A percentile compares a stretch with the other conserved stretches of the same genome.
Evolutionary conservation across 78 protist species (phyloP).

Genomic region (Tieghemostelium lacteum): DNA sequence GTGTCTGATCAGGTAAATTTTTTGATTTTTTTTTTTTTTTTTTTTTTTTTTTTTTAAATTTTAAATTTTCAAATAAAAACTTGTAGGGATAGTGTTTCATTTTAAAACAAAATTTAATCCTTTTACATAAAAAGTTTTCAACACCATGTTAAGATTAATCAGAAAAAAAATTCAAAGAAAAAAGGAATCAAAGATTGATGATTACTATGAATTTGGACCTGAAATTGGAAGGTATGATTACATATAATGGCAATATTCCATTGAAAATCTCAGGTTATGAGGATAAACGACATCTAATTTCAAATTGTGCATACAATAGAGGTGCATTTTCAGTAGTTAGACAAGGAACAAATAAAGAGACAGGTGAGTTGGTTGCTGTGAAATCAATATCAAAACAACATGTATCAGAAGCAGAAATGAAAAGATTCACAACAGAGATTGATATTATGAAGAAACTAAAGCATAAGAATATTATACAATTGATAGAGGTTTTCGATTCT

Average conservation of each 20-base stretch:
- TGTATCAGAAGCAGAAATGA: conserved; percentile 56
- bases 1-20: too few species aligned
- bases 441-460: conserved; percentile 82
- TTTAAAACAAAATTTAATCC: too few species aligned
- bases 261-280: too few species aligned
- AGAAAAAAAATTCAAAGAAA: conserved; percentile 49
- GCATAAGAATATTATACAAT: conserved; percentile 79
- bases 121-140: too few species aligned
- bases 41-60: too few species aligned
- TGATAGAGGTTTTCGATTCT: conserved; percentile 77
- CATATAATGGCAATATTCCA: too few species aligned
- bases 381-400: conserved; percentile 77
- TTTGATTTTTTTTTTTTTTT: too few species aligned
- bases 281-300: too few species aligned
- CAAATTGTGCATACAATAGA: conserved; percentile 5
- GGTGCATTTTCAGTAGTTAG: conserved; percentile 81
- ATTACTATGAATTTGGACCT: conserved; percentile 61
- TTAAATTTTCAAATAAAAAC: too few species aligned
- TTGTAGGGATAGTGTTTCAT: too few species aligned
- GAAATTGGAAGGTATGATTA: conserved; percentile 60
- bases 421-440: conserved; percentile 72
- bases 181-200: conserved; percentile 66
- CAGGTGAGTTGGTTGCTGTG: conserved; percentile 75
- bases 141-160: conserved; percentile 28
- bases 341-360: conserved; percentile 73